Evolutionary conservation across 1,284 basidiomycete species (phyloP), one percentile per base, ranked within the genome.

Genomic region (Cryptococcus maquisensis): DNA sequence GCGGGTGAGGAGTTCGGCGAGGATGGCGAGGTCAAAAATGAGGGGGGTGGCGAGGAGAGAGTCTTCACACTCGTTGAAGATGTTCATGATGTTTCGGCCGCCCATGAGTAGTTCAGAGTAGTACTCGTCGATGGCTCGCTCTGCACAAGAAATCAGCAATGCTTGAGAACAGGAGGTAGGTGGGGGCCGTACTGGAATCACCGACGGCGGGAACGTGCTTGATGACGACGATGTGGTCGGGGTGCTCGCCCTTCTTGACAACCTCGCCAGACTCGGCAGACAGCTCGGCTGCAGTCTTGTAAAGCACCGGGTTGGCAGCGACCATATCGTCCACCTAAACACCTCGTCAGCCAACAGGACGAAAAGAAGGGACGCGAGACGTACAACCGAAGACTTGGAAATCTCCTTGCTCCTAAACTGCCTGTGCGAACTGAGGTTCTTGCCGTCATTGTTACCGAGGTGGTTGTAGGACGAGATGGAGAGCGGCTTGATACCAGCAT

Each of bases 401-500:
- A 94, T 94, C 80, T 98, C 95, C 86, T 98, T 98, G 81, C 86
- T 89, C 81, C 87, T 88, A 86, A 98, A 98, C 80, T 98, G 94
- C 61, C 80, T 81, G 77, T 92, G 89, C n/a, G 90, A 87, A 56
- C 84, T 88, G 70, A 98, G 79, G 80, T 97, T 96, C 78, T 86
- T 86, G 32, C 93, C 94, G 73, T 97, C 94, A 75, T 98, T 98
- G 83, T 98, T 98, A 40, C 96, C 95, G 51, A 98, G 84, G 78
- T 98, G 95, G 83, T 98, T 98, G 83, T 98, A 98, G 32, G 89
- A 93, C 24, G 93, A 87, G 67, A 98, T 96, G 57, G 88, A 90
- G 73, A 96, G 84, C 28, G 94, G 94, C 81, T 98, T 98, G 83
- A 98, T 98, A 64, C 95, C 95, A 9, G 94, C 93, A 76, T 98